Evolutionary conservation across 441 rosid species (phyloP), one percentile per base, ranked within the genome.

Genomic region (Euphorbia schlechtendalii): DNA sequence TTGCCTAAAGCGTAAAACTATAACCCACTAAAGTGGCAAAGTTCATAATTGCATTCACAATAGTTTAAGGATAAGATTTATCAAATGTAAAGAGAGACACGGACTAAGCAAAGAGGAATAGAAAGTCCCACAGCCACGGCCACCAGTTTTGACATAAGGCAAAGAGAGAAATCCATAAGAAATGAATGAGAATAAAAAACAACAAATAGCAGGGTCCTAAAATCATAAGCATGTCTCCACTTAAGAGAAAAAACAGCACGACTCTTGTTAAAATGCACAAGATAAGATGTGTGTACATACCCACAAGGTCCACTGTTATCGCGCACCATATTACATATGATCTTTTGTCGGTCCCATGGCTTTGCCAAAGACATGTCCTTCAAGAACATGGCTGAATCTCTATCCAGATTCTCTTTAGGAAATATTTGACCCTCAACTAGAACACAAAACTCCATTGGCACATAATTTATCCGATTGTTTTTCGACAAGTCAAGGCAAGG

Each of bases 381-480:
- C 72, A 91, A 71, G 64, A 73, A 51, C 56, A 22, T 2, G 32
- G 79, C 82, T 24, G 82, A 73, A 3, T 83, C 8, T 61, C 52
- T 64, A 46, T 81, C 76, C 73, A 91, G 64, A 58, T 67, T 5
- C 30, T 91, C 96, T 69, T 84, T 85, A 5, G 86, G 98, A 69
- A 72, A 86, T 64, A 82, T 79, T 76, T 91, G 94, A 36, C 90
- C 90, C 56, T 87, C 94, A 15, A 83, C 86, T 59, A 91, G 67
- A 30, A 67, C 77, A 45, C 94, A 91, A 15, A 86, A 81, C 64
- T 91, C 96, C 89, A 91, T 82, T 0, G 98, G 98, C 10, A 87
- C 88, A 48, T 51, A 61, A 55, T 84, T 77, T 51, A 60, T 69
- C 57, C 79, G 70, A 54, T 78, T 78, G 60, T 63, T 68, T 72